Conservation (phyloP, 1,284 basidiomycete species). For the Dichomitus squalens region DNA sequence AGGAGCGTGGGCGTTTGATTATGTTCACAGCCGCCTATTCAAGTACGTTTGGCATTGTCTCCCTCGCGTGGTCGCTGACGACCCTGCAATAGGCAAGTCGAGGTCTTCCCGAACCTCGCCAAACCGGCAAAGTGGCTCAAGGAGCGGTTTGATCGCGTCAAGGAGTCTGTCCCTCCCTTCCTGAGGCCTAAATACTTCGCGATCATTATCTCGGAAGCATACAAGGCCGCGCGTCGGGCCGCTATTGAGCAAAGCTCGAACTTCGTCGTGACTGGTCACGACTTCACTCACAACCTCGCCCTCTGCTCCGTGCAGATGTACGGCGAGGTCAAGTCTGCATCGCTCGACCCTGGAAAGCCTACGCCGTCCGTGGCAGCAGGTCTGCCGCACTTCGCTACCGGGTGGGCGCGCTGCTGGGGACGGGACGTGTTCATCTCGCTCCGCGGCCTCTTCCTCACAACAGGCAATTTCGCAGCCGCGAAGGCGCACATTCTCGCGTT, state of each 20-base stretch:
- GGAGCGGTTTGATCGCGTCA: constrained; percentile 81
- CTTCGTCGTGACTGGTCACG: constrained; percentile 81
- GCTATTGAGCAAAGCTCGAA: constrained; percentile 87
- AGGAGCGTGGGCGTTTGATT: constrained; percentile 90
- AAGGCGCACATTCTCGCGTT: constrained; percentile 89
- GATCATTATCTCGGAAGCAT: constrained; percentile 85
- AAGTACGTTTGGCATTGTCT: constrained; percentile 52
- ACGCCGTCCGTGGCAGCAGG: constrained; percentile 92
- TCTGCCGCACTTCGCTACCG: constrained; percentile 87
- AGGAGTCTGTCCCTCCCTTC: constrained; percentile 75
- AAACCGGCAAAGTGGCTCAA: constrained; percentile 82
- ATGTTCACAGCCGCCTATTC: constrained; percentile 71
- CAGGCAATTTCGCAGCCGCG: constrained; percentile 86
- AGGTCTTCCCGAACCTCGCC: constrained; percentile 65
- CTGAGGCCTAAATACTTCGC: constrained; percentile 94
- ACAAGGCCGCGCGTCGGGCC: constrained; percentile 82
- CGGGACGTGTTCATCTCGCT: constrained; percentile 95
- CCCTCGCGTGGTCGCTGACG: constrained; percentile 6
- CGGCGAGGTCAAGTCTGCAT: constrained; percentile 86
- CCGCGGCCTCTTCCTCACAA: constrained; percentile 89
- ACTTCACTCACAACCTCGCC: constrained; percentile 89
- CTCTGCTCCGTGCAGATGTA: constrained; percentile 91
- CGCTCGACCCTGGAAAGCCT: constrained; percentile 69
- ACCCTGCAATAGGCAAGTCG: constrained; percentile 57
- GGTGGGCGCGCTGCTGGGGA: constrained; percentile 97